Evolutionary conservation across 176 grass and related monocot genomes (phyloP), one percentile per base, ranked within the genome.

Genomic region (Canna indica): DNA sequence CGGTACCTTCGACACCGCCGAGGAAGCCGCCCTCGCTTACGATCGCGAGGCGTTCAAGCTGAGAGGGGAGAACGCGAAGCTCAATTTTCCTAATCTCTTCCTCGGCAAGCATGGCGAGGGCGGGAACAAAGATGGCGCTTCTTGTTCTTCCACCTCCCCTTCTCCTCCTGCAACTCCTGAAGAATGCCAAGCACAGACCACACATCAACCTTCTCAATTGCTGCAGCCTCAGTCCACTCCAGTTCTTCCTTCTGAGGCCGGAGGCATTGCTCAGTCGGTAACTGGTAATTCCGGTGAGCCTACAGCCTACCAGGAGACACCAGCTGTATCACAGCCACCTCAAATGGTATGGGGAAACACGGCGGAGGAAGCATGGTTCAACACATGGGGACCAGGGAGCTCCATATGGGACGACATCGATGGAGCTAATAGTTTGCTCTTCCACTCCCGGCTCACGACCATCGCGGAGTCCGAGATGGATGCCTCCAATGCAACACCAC

Each of bases 361-460:
- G 14, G 82, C 81, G 33, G 88, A 92, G 25, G 94, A 99, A 80
- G 94, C 80, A 13, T 99, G 94, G 94, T 90, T 99, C 76, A 93
- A 80, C 70, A 73, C 86, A 14, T 99, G 94, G 94, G 94, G 94
- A 0, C 94, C 94, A 0, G 86, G 81, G 62, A 99, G 94, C 77
- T 93, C 84, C 50, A 86, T 93, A 25, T 99, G 94, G 94, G 94
- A 99, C 68, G 94, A 99, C 77, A 76, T 99, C 30, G 94, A 99
- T 59, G 90, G 87, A 35, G 89, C 86, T 1, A 80, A 87, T 18
- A 83, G 79, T 64, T 78, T 99, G 79, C 75, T 90, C 36, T 77
- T 90, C 73, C 94, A 87, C 67, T 90, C 94, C 46, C 89, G 82
- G 42, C 69, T 99, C 52, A 61, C 58, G 25, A 29, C 20, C 58